phyloP scores from a whole-genome alignment of 1,284 basidiomycete species.

The Marasmius oreades region DNA sequence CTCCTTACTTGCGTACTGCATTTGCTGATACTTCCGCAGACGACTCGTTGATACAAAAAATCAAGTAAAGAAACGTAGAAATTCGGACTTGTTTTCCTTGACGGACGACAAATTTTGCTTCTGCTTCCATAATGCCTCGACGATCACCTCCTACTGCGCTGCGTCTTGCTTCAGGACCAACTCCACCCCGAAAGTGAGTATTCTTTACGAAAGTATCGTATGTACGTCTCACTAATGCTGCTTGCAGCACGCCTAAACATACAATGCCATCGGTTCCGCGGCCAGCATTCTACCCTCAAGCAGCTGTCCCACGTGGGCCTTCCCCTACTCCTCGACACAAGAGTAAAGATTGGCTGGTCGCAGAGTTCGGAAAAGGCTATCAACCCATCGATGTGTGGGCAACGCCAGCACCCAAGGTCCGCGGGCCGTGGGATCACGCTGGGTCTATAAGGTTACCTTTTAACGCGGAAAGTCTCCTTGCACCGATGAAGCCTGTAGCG shows the following conservation, averaged over 20 bases:
- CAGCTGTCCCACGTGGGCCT: constrained; percentile 25
- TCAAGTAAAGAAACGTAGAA: neutral
- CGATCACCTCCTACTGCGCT: constrained; percentile 58
- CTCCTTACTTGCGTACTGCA: neutral
- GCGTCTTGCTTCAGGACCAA: constrained; percentile 50
- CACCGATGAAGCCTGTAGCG: constrained; percentile 45
- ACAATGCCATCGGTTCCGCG: constrained; percentile 52
- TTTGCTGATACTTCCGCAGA: neutral
- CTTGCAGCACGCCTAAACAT: constrained; percentile 45
- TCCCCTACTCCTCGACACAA: constrained; percentile 16
- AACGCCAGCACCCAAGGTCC: constrained; percentile 16
- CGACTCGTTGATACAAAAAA: neutral
- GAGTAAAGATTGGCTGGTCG: neutral
- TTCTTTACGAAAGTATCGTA: neutral
- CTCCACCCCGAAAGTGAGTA: constrained; percentile 45
- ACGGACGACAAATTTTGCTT: constrained; percentile 10
- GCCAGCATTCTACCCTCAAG: constrained; percentile 43
- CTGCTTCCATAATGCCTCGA: constrained; percentile 46
- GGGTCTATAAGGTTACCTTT: constrained; percentile 37
- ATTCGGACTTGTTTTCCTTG: too few relatives aligned
- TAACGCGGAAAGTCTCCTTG: constrained; percentile 44
- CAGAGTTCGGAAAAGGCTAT: neutral
- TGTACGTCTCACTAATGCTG: neutral
- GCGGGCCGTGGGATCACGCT: constrained; percentile 61
- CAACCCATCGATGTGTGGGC: neutral